Base-by-base conservation (phyloP, 192 early-diverging fungal genomes). In the Linnemannia exigua region DNA sequence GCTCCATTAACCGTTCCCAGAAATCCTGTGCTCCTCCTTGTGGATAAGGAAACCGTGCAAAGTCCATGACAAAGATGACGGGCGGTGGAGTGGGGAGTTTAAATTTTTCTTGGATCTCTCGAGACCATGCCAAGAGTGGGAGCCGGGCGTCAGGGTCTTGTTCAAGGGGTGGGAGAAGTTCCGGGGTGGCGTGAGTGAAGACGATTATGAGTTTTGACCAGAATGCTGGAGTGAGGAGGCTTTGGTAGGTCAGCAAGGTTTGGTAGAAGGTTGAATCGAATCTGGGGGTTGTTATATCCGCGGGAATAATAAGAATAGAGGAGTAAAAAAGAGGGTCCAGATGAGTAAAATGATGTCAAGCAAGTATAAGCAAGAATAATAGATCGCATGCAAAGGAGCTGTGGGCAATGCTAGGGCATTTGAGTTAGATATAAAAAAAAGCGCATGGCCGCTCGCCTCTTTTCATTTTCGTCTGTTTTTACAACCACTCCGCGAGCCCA, bases 181-280 rank as follows among this genome's bases (percentile, higher is more conserved):
- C 83, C 1, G 83, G 83, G 3, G 83, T 85, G 33, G 83, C 83
- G 22, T 85, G 83, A 0, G 83, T 85, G 38, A 85, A 85, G 52
- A 85, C 83, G n/a, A 85, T 67, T 41, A 85, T 85, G 69, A 85
- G 68, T 36, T 85, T 85, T 28, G 83, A 76, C 83, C 83, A 85
- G 69, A 85, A 85, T 4, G 77, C 77, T 5, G 73, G 83, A 5
- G 83, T 85, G 47, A 85, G 72, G 33, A 85, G 77, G 35, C 41
- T 51, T 35, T 85, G 83, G 61, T 85, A 85, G 14, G 83, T 85
- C 28, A 76, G 77, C 15, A 85, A 46, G 5, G 83, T 85, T 41
- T 85, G 83, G 33, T 76, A 77, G 36, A 85, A 85, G 0, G 83
- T 85, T 14, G 79, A 79, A 46, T 85, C 83, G 48, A 79, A 85